Evolutionary conservation across 176 grass and related monocot genomes (phyloP).

Genomic region (bread wheat (Triticum aestivum)): DNA sequence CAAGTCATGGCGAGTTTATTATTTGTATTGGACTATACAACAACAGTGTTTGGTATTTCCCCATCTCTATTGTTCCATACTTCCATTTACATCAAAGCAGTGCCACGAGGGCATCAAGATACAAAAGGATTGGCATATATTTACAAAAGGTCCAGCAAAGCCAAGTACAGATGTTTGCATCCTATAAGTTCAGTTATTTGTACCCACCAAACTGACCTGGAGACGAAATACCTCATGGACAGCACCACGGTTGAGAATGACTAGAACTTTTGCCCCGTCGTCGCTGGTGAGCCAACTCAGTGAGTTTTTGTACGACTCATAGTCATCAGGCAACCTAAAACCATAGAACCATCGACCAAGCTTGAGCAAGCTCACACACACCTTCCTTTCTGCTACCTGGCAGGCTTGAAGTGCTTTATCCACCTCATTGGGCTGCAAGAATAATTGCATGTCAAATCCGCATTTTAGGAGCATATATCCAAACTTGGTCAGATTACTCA

Average conservation of each 20-base stretch:
- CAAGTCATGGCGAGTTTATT: background rate
- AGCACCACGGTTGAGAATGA: slow-evolving; percentile 72
- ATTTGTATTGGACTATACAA: slow-evolving; percentile 3
- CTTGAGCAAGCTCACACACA: slow-evolving; percentile 61
- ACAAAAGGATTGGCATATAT: slow-evolving; percentile 35
- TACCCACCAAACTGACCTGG: slow-evolving; percentile 46
- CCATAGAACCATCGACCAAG: slow-evolving; percentile 85
- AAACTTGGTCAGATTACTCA: background rate
- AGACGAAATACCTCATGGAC: slow-evolving; percentile 81
- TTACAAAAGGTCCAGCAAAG: slow-evolving; percentile 19
- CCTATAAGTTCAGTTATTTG: slow-evolving; percentile 30
- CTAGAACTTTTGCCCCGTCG: slow-evolving; percentile 49
- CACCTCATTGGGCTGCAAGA: slow-evolving; percentile 62
- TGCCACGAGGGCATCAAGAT: slow-evolving; percentile 8
- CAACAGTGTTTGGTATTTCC: background rate
- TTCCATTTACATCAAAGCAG: slow-evolving; percentile 29
- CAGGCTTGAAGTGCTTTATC: slow-evolving; percentile 44
- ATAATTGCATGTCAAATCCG: background rate
- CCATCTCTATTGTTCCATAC: background rate
- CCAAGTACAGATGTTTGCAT: background rate
- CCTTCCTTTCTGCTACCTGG: slow-evolving; percentile 47
- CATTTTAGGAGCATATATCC: background rate
- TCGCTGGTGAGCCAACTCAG: slow-evolving; percentile 50
- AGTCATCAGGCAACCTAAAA: slow-evolving; percentile 71
- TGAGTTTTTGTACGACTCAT: slow-evolving; percentile 40